Evolutionary conservation across 805 yeast species (phyloP).

Genomic region (Debaryomyces prosopidis): DNA sequence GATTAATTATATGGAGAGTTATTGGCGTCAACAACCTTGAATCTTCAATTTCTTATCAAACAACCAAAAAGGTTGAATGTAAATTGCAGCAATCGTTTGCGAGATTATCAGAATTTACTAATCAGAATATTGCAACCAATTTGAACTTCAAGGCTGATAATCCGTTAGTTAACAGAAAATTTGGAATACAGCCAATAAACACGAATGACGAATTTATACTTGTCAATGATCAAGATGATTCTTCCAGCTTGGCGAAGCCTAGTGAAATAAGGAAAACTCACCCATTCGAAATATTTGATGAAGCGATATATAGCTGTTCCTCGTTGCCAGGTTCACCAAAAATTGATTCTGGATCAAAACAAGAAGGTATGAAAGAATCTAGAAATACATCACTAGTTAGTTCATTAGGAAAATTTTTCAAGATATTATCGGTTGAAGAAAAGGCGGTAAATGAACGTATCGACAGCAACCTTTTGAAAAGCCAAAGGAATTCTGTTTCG

Average conservation of each 20-base stretch:
- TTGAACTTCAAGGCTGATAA: constrained; percentile 34
- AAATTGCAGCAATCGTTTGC: constrained; percentile 30
- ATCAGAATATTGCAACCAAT: constrained; percentile 17
- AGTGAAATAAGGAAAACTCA: constrained; percentile 50
- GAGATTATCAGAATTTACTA: constrained; percentile 25
- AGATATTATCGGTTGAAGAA: constrained; percentile 32
- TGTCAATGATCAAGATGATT: constrained; percentile 9
- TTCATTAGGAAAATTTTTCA: constrained; percentile 38
- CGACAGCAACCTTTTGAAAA: constrained; percentile 1
- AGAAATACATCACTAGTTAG: constrained; percentile 26
- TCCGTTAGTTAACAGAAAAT: constrained; percentile 49
- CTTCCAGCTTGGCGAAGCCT: constrained; percentile 16
- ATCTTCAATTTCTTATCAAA: constrained; percentile 29
- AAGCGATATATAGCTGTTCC: constrained; percentile 52
- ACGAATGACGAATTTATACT: constrained; percentile 21
- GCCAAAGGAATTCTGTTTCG: constrained; percentile 32
- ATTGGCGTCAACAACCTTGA: constrained; percentile 43
- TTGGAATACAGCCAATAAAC: constrained; percentile 42
- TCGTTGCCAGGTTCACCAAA: constrained; percentile 15
- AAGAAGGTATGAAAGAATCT: constrained; percentile 5
- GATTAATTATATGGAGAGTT: constrained; percentile 70
- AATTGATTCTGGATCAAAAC: neutral
- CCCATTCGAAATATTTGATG: constrained; percentile 66
- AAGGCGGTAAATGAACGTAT: neutral
- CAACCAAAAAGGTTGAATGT: constrained; percentile 28